A percentile compares a stretch with the other conserved stretches of the same genome.
Conservation (phyloP, 345 rosid species). For the Noccaea bulbosa region DNA sequence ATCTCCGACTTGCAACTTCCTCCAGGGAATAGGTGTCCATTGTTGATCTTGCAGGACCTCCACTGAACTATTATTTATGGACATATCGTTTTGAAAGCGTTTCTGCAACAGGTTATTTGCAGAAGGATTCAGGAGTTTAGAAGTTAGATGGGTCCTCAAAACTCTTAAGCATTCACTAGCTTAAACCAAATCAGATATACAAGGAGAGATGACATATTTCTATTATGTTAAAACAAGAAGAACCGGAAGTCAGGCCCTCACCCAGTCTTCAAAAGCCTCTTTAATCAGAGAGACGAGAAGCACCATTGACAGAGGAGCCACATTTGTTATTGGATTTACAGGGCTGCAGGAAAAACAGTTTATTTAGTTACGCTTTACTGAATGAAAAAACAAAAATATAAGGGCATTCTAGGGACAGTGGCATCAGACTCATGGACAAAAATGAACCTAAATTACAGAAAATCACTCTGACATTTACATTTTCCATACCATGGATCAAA, state of each 20-base stretch:
- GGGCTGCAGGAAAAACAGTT: slow-evolving; percentile 65
- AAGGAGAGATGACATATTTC: slow-evolving; percentile 16
- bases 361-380: slow-evolving; percentile 24
- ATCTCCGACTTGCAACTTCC: slow-evolving; percentile 91
- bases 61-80: slow-evolving; percentile 68
- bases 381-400: background rate
- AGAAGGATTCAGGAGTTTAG: slow-evolving; percentile 17
- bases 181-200: background rate
- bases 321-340: slow-evolving; percentile 88
- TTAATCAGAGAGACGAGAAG: slow-evolving; percentile 89
- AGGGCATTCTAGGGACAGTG: background rate
- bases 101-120: slow-evolving; percentile 57
- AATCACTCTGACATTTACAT: slow-evolving; percentile 10
- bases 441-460: background rate
- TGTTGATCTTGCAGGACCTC: slow-evolving; percentile 80
- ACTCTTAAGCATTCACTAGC: background rate
- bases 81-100: slow-evolving; percentile 90
- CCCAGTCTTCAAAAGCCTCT: slow-evolving; percentile 98
- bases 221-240: slow-evolving; percentile 16
- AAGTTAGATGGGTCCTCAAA: slow-evolving; percentile 14
- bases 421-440: background rate
- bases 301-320: slow-evolving; percentile 83
- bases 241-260: slow-evolving; percentile 47
- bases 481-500: slow-evolving; percentile 12
- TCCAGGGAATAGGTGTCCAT: slow-evolving; percentile 81